Evolutionary conservation across 2,329 filamentous ascomycete species (phyloP).

Genomic region (Colletotrichum sp.): DNA sequence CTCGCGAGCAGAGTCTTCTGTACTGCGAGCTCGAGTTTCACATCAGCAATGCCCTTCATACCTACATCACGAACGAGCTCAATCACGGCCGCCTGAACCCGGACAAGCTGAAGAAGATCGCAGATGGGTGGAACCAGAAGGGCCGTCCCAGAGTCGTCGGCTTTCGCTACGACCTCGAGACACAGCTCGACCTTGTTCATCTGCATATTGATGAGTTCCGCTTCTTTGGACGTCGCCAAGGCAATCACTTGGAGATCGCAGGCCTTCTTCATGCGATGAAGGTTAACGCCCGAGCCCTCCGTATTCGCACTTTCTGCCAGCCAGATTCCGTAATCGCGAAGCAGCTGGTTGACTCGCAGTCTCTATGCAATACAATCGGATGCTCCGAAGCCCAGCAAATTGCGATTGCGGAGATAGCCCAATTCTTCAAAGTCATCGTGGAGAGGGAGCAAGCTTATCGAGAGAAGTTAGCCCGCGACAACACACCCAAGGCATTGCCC

Average conservation of each 20-base stretch:
- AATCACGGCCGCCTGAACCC: conserved; percentile 59
- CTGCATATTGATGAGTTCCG: conserved; percentile 57
- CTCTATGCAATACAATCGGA: conserved; percentile 55
- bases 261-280: conserved; percentile 59
- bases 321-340: conserved; percentile 64
- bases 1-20: conserved; percentile 62
- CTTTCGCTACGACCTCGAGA: conserved; percentile 66
- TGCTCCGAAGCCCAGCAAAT: conserved; percentile 47
- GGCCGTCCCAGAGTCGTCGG: conserved; percentile 60
- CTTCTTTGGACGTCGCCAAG: conserved; percentile 56
- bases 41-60: conserved; percentile 55
- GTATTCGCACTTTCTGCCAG: conserved; percentile 61
- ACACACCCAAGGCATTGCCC: not conserved
- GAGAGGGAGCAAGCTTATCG: conserved; percentile 46
- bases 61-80: conserved; percentile 58
- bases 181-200: conserved; percentile 60
- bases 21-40: conserved; percentile 65
- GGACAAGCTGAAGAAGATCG: conserved; percentile 55
- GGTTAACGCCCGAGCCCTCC: conserved; percentile 56
- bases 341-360: conserved; percentile 60
- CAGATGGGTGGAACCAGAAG: conserved; percentile 55
- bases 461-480: conserved; percentile 26
- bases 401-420: conserved; percentile 53
- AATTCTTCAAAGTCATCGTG: conserved; percentile 59
- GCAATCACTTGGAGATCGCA: conserved; percentile 45